Conservation (phyloP, 106 monocot genomes). For the Phalaenopsis aphrodite region DNA sequence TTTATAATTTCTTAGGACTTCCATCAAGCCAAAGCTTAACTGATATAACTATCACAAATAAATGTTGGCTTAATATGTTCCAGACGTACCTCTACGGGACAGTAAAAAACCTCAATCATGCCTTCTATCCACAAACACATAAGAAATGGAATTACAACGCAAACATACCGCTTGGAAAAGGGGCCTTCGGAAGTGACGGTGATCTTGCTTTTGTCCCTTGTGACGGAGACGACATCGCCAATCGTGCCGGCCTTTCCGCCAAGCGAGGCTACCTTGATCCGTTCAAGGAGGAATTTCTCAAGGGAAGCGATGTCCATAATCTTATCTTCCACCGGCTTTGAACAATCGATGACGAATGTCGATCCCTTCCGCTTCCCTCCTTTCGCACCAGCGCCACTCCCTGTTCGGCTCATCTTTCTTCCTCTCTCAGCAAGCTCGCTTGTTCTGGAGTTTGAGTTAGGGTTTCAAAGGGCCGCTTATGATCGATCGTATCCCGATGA, state of each 20-base stretch:
- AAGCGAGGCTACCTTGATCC: slow-evolving; percentile 59
- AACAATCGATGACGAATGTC: slow-evolving; percentile 46
- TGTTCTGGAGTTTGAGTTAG: not conserved
- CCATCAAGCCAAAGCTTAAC: not conserved
- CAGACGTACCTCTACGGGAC: not conserved
- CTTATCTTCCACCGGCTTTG: slow-evolving; percentile 66
- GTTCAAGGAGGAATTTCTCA: slow-evolving; percentile 90
- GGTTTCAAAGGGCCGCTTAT: not conserved
- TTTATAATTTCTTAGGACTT: not conserved
- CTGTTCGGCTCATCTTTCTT: slow-evolving; percentile 6
- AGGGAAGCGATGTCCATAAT: slow-evolving; percentile 90
- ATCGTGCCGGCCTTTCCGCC: slow-evolving; percentile 75
- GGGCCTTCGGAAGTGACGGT: slow-evolving; percentile 60
- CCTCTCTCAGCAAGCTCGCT: not conserved
- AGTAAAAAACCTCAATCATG: not conserved
- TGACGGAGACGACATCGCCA: slow-evolving; percentile 53
- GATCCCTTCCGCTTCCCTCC: slow-evolving; percentile 45
- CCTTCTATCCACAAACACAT: not conserved
- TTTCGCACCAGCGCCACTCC: slow-evolving; percentile 5
- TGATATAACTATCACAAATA: not conserved
- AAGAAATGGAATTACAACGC: not conserved
- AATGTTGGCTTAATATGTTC: not conserved
- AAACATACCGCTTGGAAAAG: slow-evolving; percentile 64
- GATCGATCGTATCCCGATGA: not conserved
- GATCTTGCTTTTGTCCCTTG: slow-evolving; percentile 62